Evolutionary conservation across 73 alveolate genomes (phyloP).

Genomic region (Blepharisma stoltei): DNA sequence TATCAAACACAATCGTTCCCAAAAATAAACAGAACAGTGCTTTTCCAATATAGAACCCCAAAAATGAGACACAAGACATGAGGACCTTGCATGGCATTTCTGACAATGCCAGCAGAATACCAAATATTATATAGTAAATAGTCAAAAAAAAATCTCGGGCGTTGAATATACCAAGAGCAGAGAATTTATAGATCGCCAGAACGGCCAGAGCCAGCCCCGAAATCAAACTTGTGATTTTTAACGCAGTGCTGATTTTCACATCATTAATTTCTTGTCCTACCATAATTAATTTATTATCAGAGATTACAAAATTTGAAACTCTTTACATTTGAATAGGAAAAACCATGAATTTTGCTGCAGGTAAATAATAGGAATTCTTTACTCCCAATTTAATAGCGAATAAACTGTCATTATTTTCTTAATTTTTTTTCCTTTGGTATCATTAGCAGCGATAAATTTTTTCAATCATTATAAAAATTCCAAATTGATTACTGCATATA

Average conservation of each 20-base stretch:
- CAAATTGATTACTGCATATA: too few relatives aligned
- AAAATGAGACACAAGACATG: neutral
- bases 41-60: conserved; percentile 14
- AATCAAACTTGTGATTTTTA: neutral
- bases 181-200: neutral
- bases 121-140: conserved; percentile 8
- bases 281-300: too few relatives aligned
- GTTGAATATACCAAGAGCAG: neutral
- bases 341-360: too few relatives aligned
- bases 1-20: neutral
- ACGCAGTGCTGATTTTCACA: neutral
- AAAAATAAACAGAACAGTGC: neutral
- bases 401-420: too few relatives aligned
- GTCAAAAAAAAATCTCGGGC: conserved; percentile 9
- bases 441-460: too few relatives aligned
- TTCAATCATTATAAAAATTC: too few relatives aligned
- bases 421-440: too few relatives aligned
- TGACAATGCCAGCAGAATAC: conserved; percentile 6
- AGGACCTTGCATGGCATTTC: conserved; percentile 19
- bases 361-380: too few relatives aligned
- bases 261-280: too few relatives aligned
- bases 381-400: too few relatives aligned
- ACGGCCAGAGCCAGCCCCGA: neutral
- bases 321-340: too few relatives aligned
- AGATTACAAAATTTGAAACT: too few relatives aligned